Conservation (phyloP, 1,139 yeast genomes). For the Yamadazyma epiphylla region DNA sequence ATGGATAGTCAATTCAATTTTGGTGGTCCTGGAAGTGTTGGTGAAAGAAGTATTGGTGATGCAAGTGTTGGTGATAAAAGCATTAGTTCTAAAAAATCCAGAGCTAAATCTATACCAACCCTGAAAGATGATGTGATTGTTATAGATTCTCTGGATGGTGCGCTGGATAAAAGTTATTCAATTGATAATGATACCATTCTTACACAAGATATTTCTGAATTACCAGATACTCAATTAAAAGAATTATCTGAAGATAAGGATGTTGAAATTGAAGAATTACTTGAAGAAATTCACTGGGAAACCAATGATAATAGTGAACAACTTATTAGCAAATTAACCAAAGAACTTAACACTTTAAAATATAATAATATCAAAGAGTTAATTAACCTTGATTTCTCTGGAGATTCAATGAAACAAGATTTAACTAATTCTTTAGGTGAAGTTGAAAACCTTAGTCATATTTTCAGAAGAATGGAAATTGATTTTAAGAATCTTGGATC, state of each 20-base stretch:
- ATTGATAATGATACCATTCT: constrained; percentile 9
- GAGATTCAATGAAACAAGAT: constrained; percentile 31
- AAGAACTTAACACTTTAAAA: constrained; percentile 41
- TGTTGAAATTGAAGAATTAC: constrained; percentile 57
- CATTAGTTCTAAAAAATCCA: constrained; percentile 1
- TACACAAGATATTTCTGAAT: constrained; percentile 8
- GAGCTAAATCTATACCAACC: background rate
- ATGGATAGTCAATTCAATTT: constrained; percentile 34
- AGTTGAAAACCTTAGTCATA: constrained; percentile 58
- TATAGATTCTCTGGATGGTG: constrained; percentile 13
- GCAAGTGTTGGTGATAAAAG: background rate
- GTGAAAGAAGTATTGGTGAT: constrained; percentile 1
- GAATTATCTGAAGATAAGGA: constrained; percentile 29
- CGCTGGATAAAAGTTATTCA: constrained; percentile 13
- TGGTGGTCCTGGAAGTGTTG: constrained; percentile 9
- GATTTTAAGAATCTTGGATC: constrained; percentile 47
- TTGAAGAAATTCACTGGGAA: constrained; percentile 75
- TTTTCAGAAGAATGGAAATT: constrained; percentile 43
- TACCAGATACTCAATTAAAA: constrained; percentile 8
- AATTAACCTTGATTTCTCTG: constrained; percentile 37
- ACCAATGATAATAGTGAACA: constrained; percentile 58
- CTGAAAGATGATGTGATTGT: constrained; percentile 4
- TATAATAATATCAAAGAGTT: constrained; percentile 37
- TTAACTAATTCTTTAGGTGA: constrained; percentile 48
- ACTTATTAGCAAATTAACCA: constrained; percentile 52